Evolutionary conservation across 2,329 filamentous ascomycete genomes (phyloP).

Genomic region (Monosporascus cannonballus): DNA sequence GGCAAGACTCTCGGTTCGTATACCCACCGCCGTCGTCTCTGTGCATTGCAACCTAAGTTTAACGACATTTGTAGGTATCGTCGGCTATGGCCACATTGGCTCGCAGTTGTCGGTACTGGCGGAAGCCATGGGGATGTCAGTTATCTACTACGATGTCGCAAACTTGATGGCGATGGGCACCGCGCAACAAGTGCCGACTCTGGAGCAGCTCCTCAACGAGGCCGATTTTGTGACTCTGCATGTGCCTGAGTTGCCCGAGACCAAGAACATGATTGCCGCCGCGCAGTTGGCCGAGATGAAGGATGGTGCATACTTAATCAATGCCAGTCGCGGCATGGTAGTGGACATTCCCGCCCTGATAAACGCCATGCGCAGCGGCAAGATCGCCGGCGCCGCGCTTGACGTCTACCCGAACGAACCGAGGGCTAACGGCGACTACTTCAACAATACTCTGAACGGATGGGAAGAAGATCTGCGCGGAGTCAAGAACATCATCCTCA

Average conservation of each 20-base stretch:
- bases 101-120: slow-evolving; percentile 92
- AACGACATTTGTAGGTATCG: slow-evolving; percentile 55
- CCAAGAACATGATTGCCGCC: slow-evolving; percentile 83
- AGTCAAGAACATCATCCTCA: slow-evolving; percentile 89
- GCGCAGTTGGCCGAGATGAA: slow-evolving; percentile 84
- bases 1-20: slow-evolving; percentile 83
- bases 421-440: slow-evolving; percentile 90
- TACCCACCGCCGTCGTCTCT: neutral
- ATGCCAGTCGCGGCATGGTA: slow-evolving; percentile 88
- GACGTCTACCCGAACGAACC: slow-evolving; percentile 96
- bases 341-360: slow-evolving; percentile 92
- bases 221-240: slow-evolving; percentile 93
- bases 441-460: slow-evolving; percentile 72
- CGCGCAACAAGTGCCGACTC: slow-evolving; percentile 70
- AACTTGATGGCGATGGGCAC: slow-evolving; percentile 94
- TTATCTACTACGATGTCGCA: slow-evolving; percentile 94
- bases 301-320: slow-evolving; percentile 87
- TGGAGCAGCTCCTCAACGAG: slow-evolving; percentile 69
- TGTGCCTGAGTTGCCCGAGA: slow-evolving; percentile 89
- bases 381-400: slow-evolving; percentile 88
- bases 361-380: slow-evolving; percentile 76
- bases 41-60: slow-evolving; percentile 4
- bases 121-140: slow-evolving; percentile 95
- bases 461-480: slow-evolving; percentile 82
- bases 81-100: slow-evolving; percentile 96